Percentiles rank a stretch among this genome's conserved stretches.
Conservation (phyloP, 2,329 filamentous ascomycete species). For the Venturiaceae sp. region DNA sequence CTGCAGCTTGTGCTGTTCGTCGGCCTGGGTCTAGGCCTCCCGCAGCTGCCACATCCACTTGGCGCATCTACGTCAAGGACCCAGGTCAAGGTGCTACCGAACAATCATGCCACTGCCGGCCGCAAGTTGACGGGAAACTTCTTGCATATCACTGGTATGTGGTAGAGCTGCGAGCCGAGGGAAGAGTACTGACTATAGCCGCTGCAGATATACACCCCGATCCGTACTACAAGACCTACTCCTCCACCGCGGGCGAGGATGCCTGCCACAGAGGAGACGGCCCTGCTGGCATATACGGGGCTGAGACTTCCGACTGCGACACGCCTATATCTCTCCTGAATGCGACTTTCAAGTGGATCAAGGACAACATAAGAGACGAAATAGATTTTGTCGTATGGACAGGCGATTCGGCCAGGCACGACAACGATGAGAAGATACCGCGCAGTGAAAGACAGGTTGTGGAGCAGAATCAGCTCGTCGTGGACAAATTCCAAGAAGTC, state of each 20-base stretch:
- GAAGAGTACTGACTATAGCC: not conserved
- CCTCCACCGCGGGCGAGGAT: constrained; percentile 56
- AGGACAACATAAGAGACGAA: constrained; percentile 62
- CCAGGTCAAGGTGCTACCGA: not conserved
- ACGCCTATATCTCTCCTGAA: constrained; percentile 71
- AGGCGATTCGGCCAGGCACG: constrained; percentile 80
- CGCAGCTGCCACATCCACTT: not conserved
- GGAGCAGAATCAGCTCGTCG: constrained; percentile 63
- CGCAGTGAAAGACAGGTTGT: constrained; percentile 69
- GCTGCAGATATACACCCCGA: constrained; percentile 84
- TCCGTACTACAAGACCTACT: constrained; percentile 70
- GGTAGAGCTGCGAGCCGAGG: not conserved
- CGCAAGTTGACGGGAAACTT: constrained; percentile 51
- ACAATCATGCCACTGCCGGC: not conserved
- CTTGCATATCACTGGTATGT: constrained; percentile 76
- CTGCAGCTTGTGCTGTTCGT: not conserved
- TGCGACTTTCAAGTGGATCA: constrained; percentile 84
- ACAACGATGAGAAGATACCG: constrained; percentile 73
- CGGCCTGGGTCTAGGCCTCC: not conserved
- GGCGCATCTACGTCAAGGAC: not conserved
- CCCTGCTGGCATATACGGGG: constrained; percentile 69
- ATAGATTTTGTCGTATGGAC: constrained; percentile 93
- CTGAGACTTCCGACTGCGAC: constrained; percentile 84
- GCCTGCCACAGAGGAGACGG: constrained; percentile 76
- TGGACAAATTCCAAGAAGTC: constrained; percentile 64